Conservation (phyloP, 352 stramenopile genomes). For the Phytopythium kandeliae region DNA sequence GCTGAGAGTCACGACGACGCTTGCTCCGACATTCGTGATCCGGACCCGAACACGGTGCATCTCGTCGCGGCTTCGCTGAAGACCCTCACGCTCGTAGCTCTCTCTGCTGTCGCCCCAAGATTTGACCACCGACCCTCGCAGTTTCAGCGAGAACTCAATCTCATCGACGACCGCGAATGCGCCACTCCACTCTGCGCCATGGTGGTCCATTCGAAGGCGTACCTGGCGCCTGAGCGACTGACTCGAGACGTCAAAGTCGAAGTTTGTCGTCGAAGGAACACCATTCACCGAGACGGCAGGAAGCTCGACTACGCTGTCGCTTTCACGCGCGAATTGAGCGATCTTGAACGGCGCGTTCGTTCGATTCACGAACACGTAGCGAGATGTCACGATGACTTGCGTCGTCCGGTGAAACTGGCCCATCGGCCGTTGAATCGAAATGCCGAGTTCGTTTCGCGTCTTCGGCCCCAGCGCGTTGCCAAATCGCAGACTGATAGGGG, state of each 20-base stretch:
- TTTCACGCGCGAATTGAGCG: slow-evolving; percentile 57
- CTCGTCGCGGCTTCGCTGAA: slow-evolving; percentile 30
- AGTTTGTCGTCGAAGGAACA: slow-evolving; percentile 34
- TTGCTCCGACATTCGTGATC: slow-evolving; percentile 71
- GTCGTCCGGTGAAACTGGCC: slow-evolving; percentile 86
- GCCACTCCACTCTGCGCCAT: slow-evolving; percentile 73
- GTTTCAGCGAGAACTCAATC: slow-evolving; percentile 79
- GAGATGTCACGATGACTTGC: slow-evolving; percentile 80
- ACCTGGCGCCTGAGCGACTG: slow-evolving; percentile 48
- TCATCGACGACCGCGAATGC: slow-evolving; percentile 79
- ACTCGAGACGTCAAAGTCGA: slow-evolving; percentile 64
- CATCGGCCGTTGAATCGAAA: slow-evolving; percentile 80
- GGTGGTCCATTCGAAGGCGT: slow-evolving; percentile 73
- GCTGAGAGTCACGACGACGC: slow-evolving; percentile 74
- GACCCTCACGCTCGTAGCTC: slow-evolving; percentile 31
- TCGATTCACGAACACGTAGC: slow-evolving; percentile 87
- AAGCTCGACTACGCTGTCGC: slow-evolving; percentile 61
- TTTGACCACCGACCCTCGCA: slow-evolving; percentile 49
- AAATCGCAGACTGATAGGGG: slow-evolving; percentile 76
- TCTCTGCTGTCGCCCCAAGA: slow-evolving; percentile 41
- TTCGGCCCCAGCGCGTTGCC: slow-evolving; percentile 57
- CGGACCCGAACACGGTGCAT: slow-evolving; percentile 73
- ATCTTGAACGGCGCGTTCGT: slow-evolving; percentile 70
- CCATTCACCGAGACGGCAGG: slow-evolving; percentile 30
- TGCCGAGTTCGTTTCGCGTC: slow-evolving; percentile 72